phyloP scores from a whole-genome alignment of 1,139 yeast species.

The Kurtzmaniella quercitrusa region DNA sequence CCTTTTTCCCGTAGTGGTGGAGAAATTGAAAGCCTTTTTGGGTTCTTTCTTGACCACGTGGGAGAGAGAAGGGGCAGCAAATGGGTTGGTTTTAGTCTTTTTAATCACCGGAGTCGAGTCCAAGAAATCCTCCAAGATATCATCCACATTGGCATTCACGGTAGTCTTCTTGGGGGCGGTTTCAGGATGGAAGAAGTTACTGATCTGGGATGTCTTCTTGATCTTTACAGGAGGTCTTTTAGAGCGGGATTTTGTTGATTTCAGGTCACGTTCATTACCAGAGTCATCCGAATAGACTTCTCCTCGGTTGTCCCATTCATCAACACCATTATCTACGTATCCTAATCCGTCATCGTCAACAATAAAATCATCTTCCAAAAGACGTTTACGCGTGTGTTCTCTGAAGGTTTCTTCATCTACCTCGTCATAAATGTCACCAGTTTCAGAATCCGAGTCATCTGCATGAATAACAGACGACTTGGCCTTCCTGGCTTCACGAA shows the following conservation, averaged over 20 bases:
- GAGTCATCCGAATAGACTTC: conserved; percentile 55
- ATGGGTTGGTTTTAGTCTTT: conserved; percentile 13
- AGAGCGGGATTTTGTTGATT: conserved; percentile 31
- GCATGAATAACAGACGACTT: conserved; percentile 24
- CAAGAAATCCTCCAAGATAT: conserved; percentile 41
- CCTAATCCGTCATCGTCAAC: conserved; percentile 91
- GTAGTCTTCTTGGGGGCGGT: conserved; percentile 14
- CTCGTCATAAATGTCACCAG: conserved; percentile 68
- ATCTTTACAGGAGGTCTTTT: conserved; percentile 37
- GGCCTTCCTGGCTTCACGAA: conserved; percentile 36
- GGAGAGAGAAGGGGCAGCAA: conserved; percentile 11
- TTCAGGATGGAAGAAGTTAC: conserved; percentile 48
- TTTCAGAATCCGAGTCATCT: conserved; percentile 15
- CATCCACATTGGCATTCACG: conserved; percentile 39
- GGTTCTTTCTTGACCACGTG: conserved; percentile 12
- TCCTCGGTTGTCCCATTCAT: conserved; percentile 71
- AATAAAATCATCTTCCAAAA: conserved; percentile 86
- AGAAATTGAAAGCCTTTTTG: conserved; percentile 15
- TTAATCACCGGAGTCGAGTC: conserved; percentile 17
- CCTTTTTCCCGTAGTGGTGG: conserved; percentile 23
- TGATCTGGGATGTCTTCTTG: conserved; percentile 47
- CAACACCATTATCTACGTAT: conserved; percentile 87
- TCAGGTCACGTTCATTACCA: conserved; percentile 24
- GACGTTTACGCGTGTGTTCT: conserved; percentile 70
- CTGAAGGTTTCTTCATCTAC: conserved; percentile 79